Evolutionary conservation across 2,329 filamentous ascomycete genomes (phyloP).

Genomic region (Monosporascus sp.): DNA sequence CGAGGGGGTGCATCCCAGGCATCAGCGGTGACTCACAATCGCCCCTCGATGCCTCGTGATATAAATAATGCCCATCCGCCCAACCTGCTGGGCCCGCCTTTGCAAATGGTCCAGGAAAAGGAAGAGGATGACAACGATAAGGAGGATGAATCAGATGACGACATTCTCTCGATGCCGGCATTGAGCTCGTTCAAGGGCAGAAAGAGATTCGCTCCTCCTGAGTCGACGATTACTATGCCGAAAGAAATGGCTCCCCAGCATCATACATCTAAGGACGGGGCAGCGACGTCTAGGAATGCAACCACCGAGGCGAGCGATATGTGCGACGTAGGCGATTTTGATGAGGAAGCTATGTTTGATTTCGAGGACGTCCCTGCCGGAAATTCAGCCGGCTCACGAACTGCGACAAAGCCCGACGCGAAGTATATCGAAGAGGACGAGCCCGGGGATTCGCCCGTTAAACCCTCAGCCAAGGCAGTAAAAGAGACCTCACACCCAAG

Average conservation of each 20-base stretch:
- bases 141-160: conserved; percentile 12
- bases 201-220: conserved; percentile 20
- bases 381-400: not conserved
- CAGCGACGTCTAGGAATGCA: conserved; percentile 5
- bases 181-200: conserved; percentile 22
- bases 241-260: conserved; percentile 1
- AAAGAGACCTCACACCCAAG: conserved; percentile 32
- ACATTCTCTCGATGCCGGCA: conserved; percentile 22
- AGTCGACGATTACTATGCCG: conserved; percentile 1
- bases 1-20: conserved; percentile 4
- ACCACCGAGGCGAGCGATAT: conserved; percentile 1
- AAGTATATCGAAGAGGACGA: conserved; percentile 31
- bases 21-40: conserved; percentile 5
- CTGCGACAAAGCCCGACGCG: conserved; percentile 21
- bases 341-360: conserved; percentile 39
- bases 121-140: conserved; percentile 8
- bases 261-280: conserved; percentile 1
- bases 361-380: conserved; percentile 35
- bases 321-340: conserved; percentile 9
- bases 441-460: conserved; percentile 16
- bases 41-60: conserved; percentile 3
- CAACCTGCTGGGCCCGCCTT: conserved; percentile 5
- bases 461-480: conserved; percentile 9
- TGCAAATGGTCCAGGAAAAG: conserved; percentile 7
- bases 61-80: conserved; percentile 14